These are phyloP conservation scores for Glarea lozoyensis DNA, from an alignment of 495 filamentous ascomycete genomes.

Conservation along the genomic window DNA sequence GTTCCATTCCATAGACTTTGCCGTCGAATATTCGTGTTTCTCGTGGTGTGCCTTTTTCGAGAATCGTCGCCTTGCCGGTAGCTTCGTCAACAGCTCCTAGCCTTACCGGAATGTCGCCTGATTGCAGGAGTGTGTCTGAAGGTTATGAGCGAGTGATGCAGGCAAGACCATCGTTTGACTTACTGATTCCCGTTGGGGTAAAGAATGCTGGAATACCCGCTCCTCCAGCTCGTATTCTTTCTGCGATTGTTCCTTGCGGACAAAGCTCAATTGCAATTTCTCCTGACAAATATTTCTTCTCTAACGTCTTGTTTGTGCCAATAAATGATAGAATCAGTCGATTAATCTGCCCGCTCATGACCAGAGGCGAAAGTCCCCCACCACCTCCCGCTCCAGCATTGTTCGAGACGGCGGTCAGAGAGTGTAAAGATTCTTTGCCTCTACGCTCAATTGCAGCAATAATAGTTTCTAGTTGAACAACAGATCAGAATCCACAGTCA, in stretches of 20 bases:
- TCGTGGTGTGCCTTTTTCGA: conserved; percentile 43
- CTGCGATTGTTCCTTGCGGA: conserved; percentile 56
- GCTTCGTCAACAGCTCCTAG: conserved; percentile 38
- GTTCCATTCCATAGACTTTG: conserved; percentile 52
- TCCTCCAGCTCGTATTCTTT: conserved; percentile 52
- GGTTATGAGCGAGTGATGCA: neutral
- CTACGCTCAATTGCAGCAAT: conserved; percentile 39
- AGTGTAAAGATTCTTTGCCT: conserved; percentile 35
- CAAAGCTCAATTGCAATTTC: conserved; percentile 56
- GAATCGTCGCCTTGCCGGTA: conserved; percentile 23
- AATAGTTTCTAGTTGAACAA: conserved; percentile 31
- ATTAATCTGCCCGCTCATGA: conserved; percentile 44
- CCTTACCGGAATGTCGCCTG: conserved; percentile 48
- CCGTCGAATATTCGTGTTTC: conserved; percentile 54
- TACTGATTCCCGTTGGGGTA: conserved; percentile 51
- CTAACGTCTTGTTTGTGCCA: conserved; percentile 56
- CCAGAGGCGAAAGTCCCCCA: conserved; percentile 44
- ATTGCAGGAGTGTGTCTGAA: conserved; percentile 48
- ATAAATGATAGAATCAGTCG: conserved; percentile 53
- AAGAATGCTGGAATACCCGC: conserved; percentile 62
- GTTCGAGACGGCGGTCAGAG: conserved; percentile 56
- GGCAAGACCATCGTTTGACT: too few species aligned
- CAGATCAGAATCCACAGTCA: conserved; percentile 1
- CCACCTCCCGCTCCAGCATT: conserved; percentile 49
- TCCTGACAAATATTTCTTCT: conserved; percentile 52